A percentile compares a stretch with the other conserved stretches of the same genome.
phyloP scores from a whole-genome alignment of 176 grass and related monocot genomes.

The Lolium multiflorum region DNA sequence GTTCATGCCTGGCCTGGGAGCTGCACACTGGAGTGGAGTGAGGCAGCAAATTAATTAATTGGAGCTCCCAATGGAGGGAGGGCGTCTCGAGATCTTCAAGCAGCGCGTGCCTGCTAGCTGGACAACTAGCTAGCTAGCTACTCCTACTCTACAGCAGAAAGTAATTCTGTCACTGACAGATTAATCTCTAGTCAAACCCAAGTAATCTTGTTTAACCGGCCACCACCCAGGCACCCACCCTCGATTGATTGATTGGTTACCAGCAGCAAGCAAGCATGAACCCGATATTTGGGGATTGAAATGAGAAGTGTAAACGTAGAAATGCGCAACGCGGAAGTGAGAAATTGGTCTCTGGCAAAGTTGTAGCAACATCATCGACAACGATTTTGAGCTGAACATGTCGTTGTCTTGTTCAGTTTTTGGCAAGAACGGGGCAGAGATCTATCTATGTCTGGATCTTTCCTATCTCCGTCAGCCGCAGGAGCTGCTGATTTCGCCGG shows the following conservation, averaged over 20 bases:
- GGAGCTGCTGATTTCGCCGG: conserved; percentile 6
- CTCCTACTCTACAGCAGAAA: too few species aligned
- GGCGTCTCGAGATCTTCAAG: conserved; percentile 49
- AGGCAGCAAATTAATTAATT: neutral
- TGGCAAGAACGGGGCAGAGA: conserved; percentile 20
- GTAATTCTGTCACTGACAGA: neutral
- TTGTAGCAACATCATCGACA: neutral
- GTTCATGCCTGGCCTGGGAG: conserved; percentile 33
- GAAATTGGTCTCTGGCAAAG: neutral
- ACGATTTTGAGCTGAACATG: conserved; percentile 8
- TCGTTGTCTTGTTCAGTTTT: conserved; percentile 18
- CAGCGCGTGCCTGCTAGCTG: conserved; percentile 46
- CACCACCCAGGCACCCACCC: conserved; percentile 11
- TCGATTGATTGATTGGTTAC: conserved; percentile 23
- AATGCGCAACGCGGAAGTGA: neutral
- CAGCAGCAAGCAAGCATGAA: neutral
- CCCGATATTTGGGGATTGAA: neutral
- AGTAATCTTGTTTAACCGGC: conserved; percentile 3
- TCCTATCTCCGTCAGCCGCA: neutral
- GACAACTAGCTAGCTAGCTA: neutral
- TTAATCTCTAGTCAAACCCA: conserved; percentile 40
- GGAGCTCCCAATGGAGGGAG: neutral
- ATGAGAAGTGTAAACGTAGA: neutral
- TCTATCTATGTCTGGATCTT: conserved; percentile 50
- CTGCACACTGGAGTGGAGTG: neutral